Evolutionary conservation across 2,329 filamentous ascomycete species (phyloP), one percentile per base, ranked within the genome.

Genomic region (Alternaria longipes): DNA sequence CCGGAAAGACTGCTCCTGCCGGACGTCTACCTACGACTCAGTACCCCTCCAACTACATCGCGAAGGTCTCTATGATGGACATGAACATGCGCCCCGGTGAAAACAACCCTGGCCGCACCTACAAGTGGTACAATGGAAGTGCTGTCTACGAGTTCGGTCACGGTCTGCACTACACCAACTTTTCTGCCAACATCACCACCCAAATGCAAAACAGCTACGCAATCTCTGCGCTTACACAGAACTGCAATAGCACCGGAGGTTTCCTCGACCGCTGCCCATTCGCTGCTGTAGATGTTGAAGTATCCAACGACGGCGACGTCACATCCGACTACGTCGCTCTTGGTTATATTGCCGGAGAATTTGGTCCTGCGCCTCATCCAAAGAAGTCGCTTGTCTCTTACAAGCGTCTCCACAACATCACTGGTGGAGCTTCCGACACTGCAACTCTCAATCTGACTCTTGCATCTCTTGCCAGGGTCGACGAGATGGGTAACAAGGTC

Each of bases 131-230:
- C 71, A 79, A 80, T 5, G 79, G 80, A 32, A 76, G 78, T 26
- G 79, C 83, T 0, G 79, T 86, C 4, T 81, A 84, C 47, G 81
- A 82, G 0, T 89, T 88, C 54, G 87, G 86, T 0, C 81, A 81
- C 59, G 87, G 87, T 1, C 67, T 88, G 58, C 86, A 88, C 71
- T 89, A 89, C 74, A 89, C 86, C 6, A 85, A 77, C 52, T 89
- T 89, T 73, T 72, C 62, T 1, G 66, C 67, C 24, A 20, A 66
- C 40, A 62, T 80, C 62, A 47, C 59, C 3, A 57, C 56, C 14
- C 26, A 54, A 14, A 18, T 67, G 4, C 38, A 66, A 18, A 47
- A 60, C 5, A 66, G 47, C 58, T 71, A 70, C 42, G 49, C 59
- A 8, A 70, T 71, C 32, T 49, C 65, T 4, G 64, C 65, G 14